phyloP scores from a whole-genome alignment of 2,329 filamentous ascomycete genomes.

The Aspergillus versicolor region DNA sequence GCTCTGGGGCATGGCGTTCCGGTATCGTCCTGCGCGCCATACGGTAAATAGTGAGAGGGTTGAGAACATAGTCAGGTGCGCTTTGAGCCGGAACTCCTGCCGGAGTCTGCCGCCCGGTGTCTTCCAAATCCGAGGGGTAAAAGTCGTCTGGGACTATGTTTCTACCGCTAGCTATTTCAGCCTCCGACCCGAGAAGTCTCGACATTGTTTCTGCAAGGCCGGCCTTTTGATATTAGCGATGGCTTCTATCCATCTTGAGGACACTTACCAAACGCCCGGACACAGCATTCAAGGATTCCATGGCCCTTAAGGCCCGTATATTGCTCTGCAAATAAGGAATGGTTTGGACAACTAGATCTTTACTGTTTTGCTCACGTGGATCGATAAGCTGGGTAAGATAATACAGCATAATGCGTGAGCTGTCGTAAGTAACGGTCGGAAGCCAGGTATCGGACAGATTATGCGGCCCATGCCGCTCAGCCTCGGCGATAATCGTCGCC shows the following conservation, averaged over 20 bases:
- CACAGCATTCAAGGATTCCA: conserved; percentile 5
- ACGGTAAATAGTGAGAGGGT: conserved; percentile 7
- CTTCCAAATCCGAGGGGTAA: conserved; percentile 5
- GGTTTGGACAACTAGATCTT: conserved; percentile 4
- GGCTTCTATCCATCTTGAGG: background rate
- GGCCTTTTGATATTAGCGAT: background rate
- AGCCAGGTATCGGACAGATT: conserved; percentile 9
- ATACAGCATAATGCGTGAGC: conserved; percentile 11
- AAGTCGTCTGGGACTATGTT: conserved; percentile 9
- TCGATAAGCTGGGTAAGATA: conserved; percentile 12
- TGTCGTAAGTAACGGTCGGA: conserved; percentile 10
- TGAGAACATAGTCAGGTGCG: conserved; percentile 10
- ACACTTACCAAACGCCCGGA: conserved; percentile 4
- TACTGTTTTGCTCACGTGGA: conserved; percentile 5
- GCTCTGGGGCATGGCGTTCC: conserved; percentile 9
- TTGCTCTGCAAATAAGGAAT: conserved; percentile 10
- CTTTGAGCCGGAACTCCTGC: conserved; percentile 7
- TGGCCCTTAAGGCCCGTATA: conserved; percentile 3
- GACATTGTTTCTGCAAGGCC: conserved; percentile 8
- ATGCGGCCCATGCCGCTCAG: conserved; percentile 3
- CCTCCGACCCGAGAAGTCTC: conserved; percentile 2
- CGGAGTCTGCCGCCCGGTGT: conserved; percentile 1
- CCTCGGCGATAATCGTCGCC: conserved; percentile 4
- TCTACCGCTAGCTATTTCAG: conserved; percentile 1
- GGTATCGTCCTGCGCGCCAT: conserved; percentile 10